phyloP scores from a whole-genome alignment of 2,329 filamentous ascomycete genomes.

The Fusarium annulatum region DNA sequence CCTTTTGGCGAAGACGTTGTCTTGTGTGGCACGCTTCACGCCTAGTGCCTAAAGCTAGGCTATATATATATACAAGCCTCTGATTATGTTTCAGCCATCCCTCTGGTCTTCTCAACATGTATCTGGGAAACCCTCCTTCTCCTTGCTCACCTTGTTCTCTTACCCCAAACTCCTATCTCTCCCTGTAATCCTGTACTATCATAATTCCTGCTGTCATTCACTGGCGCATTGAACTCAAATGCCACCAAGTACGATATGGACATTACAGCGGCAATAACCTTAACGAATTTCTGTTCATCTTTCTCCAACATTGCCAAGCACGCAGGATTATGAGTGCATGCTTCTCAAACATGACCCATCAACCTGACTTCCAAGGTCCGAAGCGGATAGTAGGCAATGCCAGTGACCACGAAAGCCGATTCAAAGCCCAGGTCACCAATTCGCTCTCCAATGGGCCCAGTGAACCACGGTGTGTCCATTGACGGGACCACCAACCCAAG shows the following conservation, averaged over 20 bases:
- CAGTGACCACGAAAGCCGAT: constrained; percentile 55
- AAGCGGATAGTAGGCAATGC: constrained; percentile 55
- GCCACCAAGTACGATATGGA: not conserved
- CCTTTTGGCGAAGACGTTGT: constrained; percentile 87
- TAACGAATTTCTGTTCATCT: not conserved
- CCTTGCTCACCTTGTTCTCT: not conserved
- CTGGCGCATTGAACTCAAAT: not conserved
- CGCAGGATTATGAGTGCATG: not conserved
- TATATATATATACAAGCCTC: constrained; percentile 30
- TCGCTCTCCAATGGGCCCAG: constrained; percentile 55
- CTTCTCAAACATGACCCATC: constrained; percentile 40
- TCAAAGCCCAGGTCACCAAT: constrained; percentile 61
- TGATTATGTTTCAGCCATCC: not conserved
- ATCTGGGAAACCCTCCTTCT: not conserved
- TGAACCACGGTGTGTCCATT: constrained; percentile 58
- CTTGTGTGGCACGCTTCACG: constrained; percentile 73
- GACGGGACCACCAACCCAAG: constrained; percentile 55
- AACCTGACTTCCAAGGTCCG: constrained; percentile 47
- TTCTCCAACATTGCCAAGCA: not conserved
- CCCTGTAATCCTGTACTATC: not conserved
- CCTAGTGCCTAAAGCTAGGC: constrained; percentile 28
- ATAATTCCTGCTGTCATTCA: not conserved
- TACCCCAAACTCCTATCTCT: not conserved
- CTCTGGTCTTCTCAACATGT: not conserved
- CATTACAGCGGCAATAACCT: no score